Base-by-base conservation (phyloP, 2,329 filamentous ascomycete species). In the Verruconis gallopava region DNA sequence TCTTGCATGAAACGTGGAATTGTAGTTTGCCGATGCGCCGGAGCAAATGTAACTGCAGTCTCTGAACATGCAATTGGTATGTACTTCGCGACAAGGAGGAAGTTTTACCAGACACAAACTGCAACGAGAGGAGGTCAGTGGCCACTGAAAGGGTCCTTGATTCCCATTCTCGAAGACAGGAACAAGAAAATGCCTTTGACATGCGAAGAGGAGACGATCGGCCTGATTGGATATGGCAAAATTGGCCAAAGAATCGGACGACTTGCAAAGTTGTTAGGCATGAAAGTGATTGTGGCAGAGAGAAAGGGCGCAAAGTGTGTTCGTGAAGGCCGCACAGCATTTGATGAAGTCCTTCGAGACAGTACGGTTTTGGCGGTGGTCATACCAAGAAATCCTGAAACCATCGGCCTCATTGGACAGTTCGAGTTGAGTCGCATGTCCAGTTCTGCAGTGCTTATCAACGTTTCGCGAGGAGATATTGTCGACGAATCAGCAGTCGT, bases 401-500 rank as follows among this genome's bases (percentile, higher is more conserved):
- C 57, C 9, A 30, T 58, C 21, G 52, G 55, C 35, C 52, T 59
- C 34, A 44, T 61, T 4, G 59, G 57, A 5, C 49, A 50, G 2
- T 32, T 52, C 11, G 68, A 72, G 47, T 57, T 72, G 15, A 51
- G 55, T 12, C 49, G 50, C 5, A 72, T 72, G 64, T 58, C 61
- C 5, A 53, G 54, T 0, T 60, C 66, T 40, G 57, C 65, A 2
- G 51, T 71, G 3, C 33, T 72, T 6, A 55, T 72, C 44, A 72
- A 73, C 45, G 62, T 71, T 32, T 60, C 65, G 3, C 61, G 69
- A 18, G 69, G 69, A 12, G 68, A 67, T 1, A 65, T 71, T n/a
- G 62, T 72, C n/a, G 64, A 73, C 40, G 70, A 73, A 50, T 52
- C 53, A 1, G 68, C 67, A 3, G 53, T 73, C 11, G 58, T 65